Conservation (phyloP, 306 rosid species). For the Pterocarpus macrocarpus region DNA sequence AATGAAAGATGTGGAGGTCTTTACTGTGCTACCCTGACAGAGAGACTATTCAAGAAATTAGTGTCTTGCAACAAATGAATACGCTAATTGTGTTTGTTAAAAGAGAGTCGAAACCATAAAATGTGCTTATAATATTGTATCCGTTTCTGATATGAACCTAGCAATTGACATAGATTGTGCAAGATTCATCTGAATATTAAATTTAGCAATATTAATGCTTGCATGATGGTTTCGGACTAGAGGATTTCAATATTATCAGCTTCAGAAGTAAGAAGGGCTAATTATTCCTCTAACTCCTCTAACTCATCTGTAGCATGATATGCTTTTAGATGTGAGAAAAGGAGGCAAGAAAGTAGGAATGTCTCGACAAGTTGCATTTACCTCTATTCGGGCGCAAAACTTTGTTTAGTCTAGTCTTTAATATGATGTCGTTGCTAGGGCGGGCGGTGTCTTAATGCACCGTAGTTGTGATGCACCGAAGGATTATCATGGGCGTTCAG, state of each 20-base stretch:
- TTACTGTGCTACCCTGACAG: constrained; percentile 74
- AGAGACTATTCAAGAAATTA: constrained; percentile 10
- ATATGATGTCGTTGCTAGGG: no score
- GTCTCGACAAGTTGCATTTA: no score
- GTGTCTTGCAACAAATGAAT: constrained; percentile 17
- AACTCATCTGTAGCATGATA: background rate
- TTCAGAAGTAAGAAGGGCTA: no score
- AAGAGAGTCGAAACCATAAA: constrained; percentile 15
- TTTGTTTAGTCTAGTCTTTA: no score
- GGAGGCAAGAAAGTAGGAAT: no score
- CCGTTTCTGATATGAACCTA: background rate
- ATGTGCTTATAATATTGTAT: no score
- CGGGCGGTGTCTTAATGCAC: no score
- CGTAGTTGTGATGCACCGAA: no score
- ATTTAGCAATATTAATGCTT: constrained; percentile 10
- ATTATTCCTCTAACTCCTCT: background rate
- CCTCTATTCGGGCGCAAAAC: no score
- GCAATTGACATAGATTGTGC: constrained; percentile 1
- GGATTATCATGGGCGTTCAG: no score
- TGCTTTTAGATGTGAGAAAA: no score
- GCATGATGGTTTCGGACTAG: background rate
- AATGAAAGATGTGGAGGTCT: constrained; percentile 80
- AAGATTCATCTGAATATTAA: background rate
- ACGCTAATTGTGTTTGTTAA: constrained; percentile 19
- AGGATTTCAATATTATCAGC: constrained; percentile 1